These are phyloP conservation scores for Mucor circinelloides DNA, from an alignment of 371 early-diverging fungal genomes.

Conservation along the genomic window DNA sequence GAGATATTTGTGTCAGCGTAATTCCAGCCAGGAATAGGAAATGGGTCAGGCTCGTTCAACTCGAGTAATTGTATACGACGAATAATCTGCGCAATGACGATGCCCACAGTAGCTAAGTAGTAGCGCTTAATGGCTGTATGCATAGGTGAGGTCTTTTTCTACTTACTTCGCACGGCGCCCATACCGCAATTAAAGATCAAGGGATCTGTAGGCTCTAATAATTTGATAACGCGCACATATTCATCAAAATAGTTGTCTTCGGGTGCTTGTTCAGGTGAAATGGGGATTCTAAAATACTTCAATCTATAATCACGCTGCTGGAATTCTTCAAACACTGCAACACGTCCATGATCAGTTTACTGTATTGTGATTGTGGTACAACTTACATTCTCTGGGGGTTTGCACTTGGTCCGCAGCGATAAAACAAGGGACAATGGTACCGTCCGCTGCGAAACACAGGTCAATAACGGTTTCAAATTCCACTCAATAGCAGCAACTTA, in stretches of 20 bases:
- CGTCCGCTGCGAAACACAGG: conserved; percentile 33
- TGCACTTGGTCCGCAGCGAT: conserved; percentile 59
- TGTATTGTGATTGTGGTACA: not conserved
- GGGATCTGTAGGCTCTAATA: conserved; percentile 43
- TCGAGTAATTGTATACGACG: conserved; percentile 53
- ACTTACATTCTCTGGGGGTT: conserved; percentile 58
- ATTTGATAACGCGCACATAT: conserved; percentile 56
- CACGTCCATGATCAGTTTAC: not conserved
- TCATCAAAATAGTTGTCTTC: conserved; percentile 72
- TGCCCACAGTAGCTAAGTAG: conserved; percentile 60
- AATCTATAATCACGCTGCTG: conserved; percentile 47
- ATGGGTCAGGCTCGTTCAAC: conserved; percentile 43
- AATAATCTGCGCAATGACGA: conserved; percentile 60
- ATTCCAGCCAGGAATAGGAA: conserved; percentile 39
- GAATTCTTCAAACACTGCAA: conserved; percentile 55
- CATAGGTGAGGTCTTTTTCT: not conserved
- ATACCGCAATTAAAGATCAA: conserved; percentile 75
- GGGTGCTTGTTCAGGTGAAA: conserved; percentile 67
- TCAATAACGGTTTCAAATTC: not conserved
- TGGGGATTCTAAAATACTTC: conserved; percentile 63
- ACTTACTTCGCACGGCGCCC: conserved; percentile 72
- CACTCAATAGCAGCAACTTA: conserved; percentile 14
- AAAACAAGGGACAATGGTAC: conserved; percentile 63
- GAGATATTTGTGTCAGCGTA: conserved; percentile 16
- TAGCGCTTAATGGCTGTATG: not conserved